Conservation (phyloP, 2,329 filamentous ascomycete genomes). For the Penicillium sp. region DNA sequence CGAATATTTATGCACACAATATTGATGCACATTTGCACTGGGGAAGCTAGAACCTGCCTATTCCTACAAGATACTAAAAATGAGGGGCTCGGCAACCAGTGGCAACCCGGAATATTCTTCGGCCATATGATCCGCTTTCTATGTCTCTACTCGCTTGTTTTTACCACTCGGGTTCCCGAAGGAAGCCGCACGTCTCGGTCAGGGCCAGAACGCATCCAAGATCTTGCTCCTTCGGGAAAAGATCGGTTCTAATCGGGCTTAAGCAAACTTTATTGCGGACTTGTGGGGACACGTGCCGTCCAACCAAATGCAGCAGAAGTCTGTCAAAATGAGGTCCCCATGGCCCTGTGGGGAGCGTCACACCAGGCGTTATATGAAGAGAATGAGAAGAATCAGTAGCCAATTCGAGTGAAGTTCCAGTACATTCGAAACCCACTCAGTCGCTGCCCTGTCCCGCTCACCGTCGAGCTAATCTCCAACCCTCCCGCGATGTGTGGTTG, state of each 20-base stretch:
- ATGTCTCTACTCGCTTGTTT: conserved; percentile 15
- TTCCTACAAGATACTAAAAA: not conserved
- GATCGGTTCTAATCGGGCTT: conserved; percentile 14
- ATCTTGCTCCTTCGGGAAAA: conserved; percentile 12
- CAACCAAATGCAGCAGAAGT: conserved; percentile 13
- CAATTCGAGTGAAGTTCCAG: conserved; percentile 9
- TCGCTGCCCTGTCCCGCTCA: conserved; percentile 1
- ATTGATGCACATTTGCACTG: not conserved
- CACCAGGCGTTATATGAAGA: conserved; percentile 5
- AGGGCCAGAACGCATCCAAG: conserved; percentile 3
- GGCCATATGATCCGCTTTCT: not conserved
- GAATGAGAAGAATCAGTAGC: not conserved
- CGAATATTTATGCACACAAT: too few relatives aligned
- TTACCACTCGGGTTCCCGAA: conserved; percentile 16
- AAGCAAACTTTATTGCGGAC: conserved; percentile 14
- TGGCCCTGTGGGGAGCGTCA: conserved; percentile 14
- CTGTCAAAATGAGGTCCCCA: conserved; percentile 9
- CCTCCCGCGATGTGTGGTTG: conserved; percentile 3
- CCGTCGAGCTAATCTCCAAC: conserved; percentile 19
- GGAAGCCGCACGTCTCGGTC: conserved; percentile 5
- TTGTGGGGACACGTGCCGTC: conserved; percentile 10
- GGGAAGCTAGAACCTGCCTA: not conserved
- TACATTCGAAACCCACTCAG: conserved; percentile 6
- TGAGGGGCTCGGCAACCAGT: not conserved
- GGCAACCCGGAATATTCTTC: not conserved